Conservation (phyloP, 768 basidiomycete genomes). For the Collybia sp. region DNA sequence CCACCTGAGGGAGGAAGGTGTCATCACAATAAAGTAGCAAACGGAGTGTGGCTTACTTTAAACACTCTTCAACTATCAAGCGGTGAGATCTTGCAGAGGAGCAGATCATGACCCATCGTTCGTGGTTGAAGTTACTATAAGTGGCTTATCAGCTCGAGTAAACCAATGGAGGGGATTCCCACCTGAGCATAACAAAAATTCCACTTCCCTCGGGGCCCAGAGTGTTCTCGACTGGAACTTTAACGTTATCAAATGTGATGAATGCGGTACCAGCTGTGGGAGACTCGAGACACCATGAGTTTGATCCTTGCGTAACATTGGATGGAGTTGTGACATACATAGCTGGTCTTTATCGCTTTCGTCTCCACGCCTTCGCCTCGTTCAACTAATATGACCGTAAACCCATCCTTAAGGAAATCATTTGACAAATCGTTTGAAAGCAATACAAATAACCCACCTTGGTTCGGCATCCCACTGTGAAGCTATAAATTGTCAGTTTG, state of each 20-base stretch:
- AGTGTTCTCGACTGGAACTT: constrained; percentile 80
- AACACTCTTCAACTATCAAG: constrained; percentile 41
- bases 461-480: constrained; percentile 65
- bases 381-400: constrained; percentile 85
- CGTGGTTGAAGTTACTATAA: constrained; percentile 87
- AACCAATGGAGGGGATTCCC: constrained; percentile 4
- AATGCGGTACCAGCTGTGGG: constrained; percentile 79
- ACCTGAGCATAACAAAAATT: constrained; percentile 46
- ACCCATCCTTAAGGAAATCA: constrained; percentile 38
- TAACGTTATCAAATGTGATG: constrained; percentile 74
- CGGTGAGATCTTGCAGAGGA: constrained; percentile 67
- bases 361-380: constrained; percentile 81
- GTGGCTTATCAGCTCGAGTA: background rate
- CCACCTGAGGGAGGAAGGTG: constrained; percentile 52
- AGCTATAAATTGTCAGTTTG: constrained; percentile 25
- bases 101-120: constrained; percentile 90
- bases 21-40: background rate
- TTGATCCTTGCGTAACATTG: no score
- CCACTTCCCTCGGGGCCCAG: constrained; percentile 79
- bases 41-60: constrained; percentile 36
- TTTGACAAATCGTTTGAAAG: background rate
- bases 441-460: constrained; percentile 26
- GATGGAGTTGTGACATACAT: constrained; percentile 18
- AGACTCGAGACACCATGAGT: constrained; percentile 30
- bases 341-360: constrained; percentile 76